A percentile compares a stretch with the other conserved stretches of the same genome.
These are phyloP conservation scores for Arabidopsis arenosa DNA, from an alignment of 345 rosid species.

Conservation along the genomic window DNA sequence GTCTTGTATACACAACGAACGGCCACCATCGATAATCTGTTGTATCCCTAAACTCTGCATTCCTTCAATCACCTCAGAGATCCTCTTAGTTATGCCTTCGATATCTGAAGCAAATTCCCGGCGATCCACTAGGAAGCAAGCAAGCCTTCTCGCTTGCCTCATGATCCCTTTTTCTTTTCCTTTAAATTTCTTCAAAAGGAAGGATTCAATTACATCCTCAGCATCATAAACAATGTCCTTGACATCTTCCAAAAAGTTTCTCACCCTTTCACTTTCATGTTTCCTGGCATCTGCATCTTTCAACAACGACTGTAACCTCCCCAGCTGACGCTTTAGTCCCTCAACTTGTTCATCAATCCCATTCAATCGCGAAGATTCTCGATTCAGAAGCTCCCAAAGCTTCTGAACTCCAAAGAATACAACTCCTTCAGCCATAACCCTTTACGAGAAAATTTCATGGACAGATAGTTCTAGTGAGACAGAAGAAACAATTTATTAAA, in stretches of 20 bases:
- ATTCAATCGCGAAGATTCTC: background rate
- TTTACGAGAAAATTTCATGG: constrained; percentile 2
- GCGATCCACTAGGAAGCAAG: constrained; percentile 18
- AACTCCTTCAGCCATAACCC: constrained; percentile 31
- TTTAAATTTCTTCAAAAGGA: constrained; percentile 17
- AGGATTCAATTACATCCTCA: constrained; percentile 39
- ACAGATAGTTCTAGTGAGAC: background rate
- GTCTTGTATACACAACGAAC: background rate
- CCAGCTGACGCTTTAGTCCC: constrained; percentile 35
- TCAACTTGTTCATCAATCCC: constrained; percentile 24
- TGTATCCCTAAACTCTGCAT: constrained; percentile 45
- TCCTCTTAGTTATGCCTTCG: constrained; percentile 35
- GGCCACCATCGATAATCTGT: background rate
- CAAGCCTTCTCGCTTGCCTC: background rate
- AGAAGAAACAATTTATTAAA: background rate
- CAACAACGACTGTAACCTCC: constrained; percentile 41
- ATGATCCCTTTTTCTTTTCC: constrained; percentile 19
- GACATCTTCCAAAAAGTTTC: constrained; percentile 43
- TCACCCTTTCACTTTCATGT: constrained; percentile 35
- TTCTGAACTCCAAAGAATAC: constrained; percentile 39
- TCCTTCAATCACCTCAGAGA: constrained; percentile 41
- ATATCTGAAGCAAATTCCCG: constrained; percentile 10
- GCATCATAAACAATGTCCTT: constrained; percentile 36
- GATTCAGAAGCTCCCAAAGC: constrained; percentile 26
- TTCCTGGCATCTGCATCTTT: constrained; percentile 43